Conservation (phyloP, 2,329 filamentous ascomycete genomes). For the Akanthomyces lecanii region DNA sequence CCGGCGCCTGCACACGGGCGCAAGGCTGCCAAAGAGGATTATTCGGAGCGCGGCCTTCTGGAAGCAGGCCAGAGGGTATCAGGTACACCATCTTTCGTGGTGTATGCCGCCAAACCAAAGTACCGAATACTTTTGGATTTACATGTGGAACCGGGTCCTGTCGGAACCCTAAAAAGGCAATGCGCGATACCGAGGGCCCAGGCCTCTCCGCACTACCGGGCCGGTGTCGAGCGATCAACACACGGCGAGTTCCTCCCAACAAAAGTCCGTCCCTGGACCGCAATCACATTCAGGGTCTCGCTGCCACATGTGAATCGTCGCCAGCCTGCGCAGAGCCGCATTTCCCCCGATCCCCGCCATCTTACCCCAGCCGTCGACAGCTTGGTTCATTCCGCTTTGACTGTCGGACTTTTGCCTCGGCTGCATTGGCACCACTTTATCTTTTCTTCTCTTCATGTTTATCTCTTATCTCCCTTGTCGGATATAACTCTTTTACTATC, state of each 20-base stretch:
- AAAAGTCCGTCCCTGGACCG: not conserved
- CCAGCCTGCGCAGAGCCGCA: slow-evolving; percentile 1
- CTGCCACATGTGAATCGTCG: slow-evolving; percentile 6
- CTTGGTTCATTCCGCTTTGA: not conserved
- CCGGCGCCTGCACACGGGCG: not conserved
- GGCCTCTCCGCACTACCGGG: not conserved
- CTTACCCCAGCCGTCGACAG: not conserved
- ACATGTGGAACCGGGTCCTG: slow-evolving; percentile 13
- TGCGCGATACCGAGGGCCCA: slow-evolving; percentile 2
- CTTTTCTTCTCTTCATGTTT: slow-evolving; percentile 4
- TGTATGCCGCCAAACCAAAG: not conserved
- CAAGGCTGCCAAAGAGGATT: not conserved
- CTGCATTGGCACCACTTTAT: not conserved
- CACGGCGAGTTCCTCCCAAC: not conserved
- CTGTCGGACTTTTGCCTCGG: slow-evolving; percentile 4
- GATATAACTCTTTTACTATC: slow-evolving; percentile 6
- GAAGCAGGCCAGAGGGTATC: not conserved
- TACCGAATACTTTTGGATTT: not conserved
- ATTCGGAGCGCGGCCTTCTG: not conserved
- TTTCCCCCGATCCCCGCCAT: not conserved
- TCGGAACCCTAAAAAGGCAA: slow-evolving; percentile 11
- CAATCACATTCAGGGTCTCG: slow-evolving; percentile 9
- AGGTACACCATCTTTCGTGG: not conserved
- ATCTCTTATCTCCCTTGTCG: not conserved
- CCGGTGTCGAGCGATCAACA: not conserved